Base-by-base conservation (phyloP, 2,329 filamentous ascomycete genomes). In the Ceratocystis albifundus region DNA sequence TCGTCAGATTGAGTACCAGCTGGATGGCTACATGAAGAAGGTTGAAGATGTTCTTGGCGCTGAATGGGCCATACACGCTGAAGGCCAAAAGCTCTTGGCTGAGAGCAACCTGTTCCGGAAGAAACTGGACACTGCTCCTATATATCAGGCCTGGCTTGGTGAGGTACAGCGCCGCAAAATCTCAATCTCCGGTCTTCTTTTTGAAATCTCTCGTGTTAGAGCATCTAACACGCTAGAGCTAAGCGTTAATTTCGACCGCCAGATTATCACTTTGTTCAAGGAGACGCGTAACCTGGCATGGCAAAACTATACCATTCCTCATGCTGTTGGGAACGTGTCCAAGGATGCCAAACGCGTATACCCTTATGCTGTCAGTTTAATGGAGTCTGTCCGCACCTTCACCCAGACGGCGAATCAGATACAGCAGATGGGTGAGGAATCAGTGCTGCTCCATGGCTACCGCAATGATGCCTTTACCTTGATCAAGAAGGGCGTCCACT, bases 301-400 rank as follows among this genome's bases (percentile, higher is more conserved):
- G 93, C 86, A 96, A 69, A 94, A 90, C 70, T 99, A 91, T 74
- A 88, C 90, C 66, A 90, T 99, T 28, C 95, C 95, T 7, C 94
- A 99, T 75, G 86, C 89, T 15, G 90, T 99, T 72, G 95, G 88
- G 76, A 97, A 90, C 69, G 90, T 96, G 65, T 96, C 95, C 0
- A 99, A 97, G 75, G 94, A 99, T 74, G 95, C 94, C n/a, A 96
- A 96, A 77, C 85, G 94, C 65, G 94, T 99, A 3, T 99, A 99
- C 72, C 94, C 94, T 0, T 99, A 95, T 73, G 94, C 95, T 28
- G 92, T 99, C 70, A 97, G 92, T 73, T 78, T 99, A 70, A 99
- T 99, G 91, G 94, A 99, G 77, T 97, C 91, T 72, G 90, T 97
- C n/a, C 85, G 92, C 67, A 97, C 91, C 0, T 88, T 96, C 69